phyloP scores from a whole-genome alignment of 345 rosid species.

The Populus simonii region DNA sequence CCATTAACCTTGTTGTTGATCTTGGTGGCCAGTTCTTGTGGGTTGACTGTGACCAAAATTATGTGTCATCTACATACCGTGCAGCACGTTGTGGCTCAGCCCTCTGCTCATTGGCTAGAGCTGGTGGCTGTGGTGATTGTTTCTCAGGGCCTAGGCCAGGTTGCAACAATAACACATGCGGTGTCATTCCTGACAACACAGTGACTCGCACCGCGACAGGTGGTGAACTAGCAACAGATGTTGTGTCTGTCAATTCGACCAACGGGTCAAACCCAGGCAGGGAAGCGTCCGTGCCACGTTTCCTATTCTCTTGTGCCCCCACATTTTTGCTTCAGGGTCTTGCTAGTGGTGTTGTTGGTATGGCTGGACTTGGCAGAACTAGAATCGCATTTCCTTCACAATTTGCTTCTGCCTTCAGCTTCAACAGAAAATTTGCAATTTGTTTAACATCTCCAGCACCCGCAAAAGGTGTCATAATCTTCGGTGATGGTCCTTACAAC shows the following conservation, averaged over 20 bases:
- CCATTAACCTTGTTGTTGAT: conserved; percentile 50
- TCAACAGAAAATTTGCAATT: conserved; percentile 34
- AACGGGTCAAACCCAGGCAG: conserved; percentile 62
- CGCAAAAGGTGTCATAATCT: conserved; percentile 24
- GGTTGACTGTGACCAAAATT: conserved; percentile 55
- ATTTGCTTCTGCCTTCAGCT: conserved; percentile 23
- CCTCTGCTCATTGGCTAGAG: conserved; percentile 47
- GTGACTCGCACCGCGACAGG: conserved; percentile 36
- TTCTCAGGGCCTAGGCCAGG: conserved; percentile 53
- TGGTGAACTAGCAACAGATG: conserved; percentile 57
- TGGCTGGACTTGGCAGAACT: conserved; percentile 30
- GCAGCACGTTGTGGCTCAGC: conserved; percentile 55
- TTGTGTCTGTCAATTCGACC: conserved; percentile 54
- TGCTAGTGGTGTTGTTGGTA: conserved; percentile 24
- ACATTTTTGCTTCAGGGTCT: conserved; percentile 4
- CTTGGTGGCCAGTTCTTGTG: conserved; percentile 63
- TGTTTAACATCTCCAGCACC: conserved; percentile 34
- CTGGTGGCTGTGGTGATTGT: conserved; percentile 45
- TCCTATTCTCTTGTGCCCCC: conserved; percentile 30
- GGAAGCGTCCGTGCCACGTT: conserved; percentile 29
- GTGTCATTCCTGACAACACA: conserved; percentile 43
- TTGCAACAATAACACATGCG: conserved; percentile 68
- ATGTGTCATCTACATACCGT: conserved; percentile 56
- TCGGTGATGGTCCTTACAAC: conserved; percentile 33
- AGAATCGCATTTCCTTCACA: conserved; percentile 15